A percentile compares a stretch with the other conserved stretches of the same genome.
These are phyloP conservation scores for Pythium graminicola DNA, from an alignment of 352 stramenopile species.

Conservation along the genomic window DNA sequence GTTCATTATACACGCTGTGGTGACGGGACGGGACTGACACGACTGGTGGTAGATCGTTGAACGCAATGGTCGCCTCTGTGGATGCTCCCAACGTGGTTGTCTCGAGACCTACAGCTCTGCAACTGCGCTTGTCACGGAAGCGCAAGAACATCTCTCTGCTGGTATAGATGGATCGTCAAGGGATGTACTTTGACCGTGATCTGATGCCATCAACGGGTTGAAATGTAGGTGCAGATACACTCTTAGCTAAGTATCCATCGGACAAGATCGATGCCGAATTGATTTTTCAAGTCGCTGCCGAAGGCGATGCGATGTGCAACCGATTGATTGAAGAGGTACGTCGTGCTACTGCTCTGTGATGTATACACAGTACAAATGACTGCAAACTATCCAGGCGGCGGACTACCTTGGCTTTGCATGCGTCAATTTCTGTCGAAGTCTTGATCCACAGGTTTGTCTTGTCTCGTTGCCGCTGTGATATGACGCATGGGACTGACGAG, in stretches of 20 bases:
- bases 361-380: not conserved
- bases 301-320: slow-evolving; percentile 63
- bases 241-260: slow-evolving; percentile 32
- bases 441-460: slow-evolving; percentile 57
- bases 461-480: too few relatives aligned
- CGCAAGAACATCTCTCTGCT: slow-evolving; percentile 52
- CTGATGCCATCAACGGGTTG: too few relatives aligned
- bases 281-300: slow-evolving; percentile 58
- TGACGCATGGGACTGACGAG: too few relatives aligned
- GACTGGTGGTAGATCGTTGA: slow-evolving; percentile 59
- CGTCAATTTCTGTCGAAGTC: slow-evolving; percentile 65
- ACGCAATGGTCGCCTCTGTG: slow-evolving; percentile 65
- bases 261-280: slow-evolving; percentile 63
- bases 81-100: slow-evolving; percentile 67
- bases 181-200: too few relatives aligned
- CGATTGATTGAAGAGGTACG: slow-evolving; percentile 60
- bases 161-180: slow-evolving; percentile 32
- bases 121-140: slow-evolving; percentile 51
- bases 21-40: too few relatives aligned
- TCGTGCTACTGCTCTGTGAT: not conserved
- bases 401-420: slow-evolving; percentile 82
- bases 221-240: slow-evolving; percentile 40
- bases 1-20: slow-evolving; percentile 1
- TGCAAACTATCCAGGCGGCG: slow-evolving; percentile 32
- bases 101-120: slow-evolving; percentile 78